A percentile compares a stretch with the other conserved stretches of the same genome.
These are phyloP conservation scores for Tetrapisispora iriomotensis DNA, from an alignment of 805 yeast genomes.

Conservation along the genomic window DNA sequence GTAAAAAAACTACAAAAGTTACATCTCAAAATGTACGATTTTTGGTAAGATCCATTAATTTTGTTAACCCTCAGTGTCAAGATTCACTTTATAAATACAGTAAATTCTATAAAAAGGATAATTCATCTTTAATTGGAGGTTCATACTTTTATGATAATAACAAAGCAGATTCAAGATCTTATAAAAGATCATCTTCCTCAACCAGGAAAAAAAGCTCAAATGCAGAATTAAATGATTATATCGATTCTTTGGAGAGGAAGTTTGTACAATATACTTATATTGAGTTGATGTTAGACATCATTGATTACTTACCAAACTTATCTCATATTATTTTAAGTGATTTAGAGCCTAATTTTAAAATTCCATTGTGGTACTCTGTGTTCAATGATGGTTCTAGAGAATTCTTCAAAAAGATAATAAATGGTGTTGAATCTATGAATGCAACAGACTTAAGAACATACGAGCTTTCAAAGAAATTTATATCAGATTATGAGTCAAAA, in stretches of 20 bases:
- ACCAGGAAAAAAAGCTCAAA: not conserved
- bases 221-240: not conserved
- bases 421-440: slow-evolving; percentile 26
- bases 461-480: slow-evolving; percentile 21
- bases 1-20: slow-evolving; percentile 1
- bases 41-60: slow-evolving; percentile 21
- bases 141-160: slow-evolving; percentile 12
- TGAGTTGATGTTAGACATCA: slow-evolving; percentile 32
- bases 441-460: slow-evolving; percentile 24
- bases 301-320: slow-evolving; percentile 40
- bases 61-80: slow-evolving; percentile 25
- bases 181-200: slow-evolving; percentile 8
- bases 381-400: slow-evolving; percentile 28
- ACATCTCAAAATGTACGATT: slow-evolving; percentile 19
- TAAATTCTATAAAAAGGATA: slow-evolving; percentile 16
- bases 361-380: slow-evolving; percentile 36
- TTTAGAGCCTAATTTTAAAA: slow-evolving; percentile 44
- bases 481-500: slow-evolving; percentile 20
- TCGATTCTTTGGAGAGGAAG: slow-evolving; percentile 16
- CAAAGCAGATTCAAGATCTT: not conserved
- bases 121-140: slow-evolving; percentile 19
- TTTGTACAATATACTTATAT: slow-evolving; percentile 27
- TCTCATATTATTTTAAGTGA: slow-evolving; percentile 33
- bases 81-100: slow-evolving; percentile 28
- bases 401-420: slow-evolving; percentile 26